Evolutionary conservation across 2,329 filamentous ascomycete species (phyloP).

Genomic region (Ambrosiella xylebori): DNA sequence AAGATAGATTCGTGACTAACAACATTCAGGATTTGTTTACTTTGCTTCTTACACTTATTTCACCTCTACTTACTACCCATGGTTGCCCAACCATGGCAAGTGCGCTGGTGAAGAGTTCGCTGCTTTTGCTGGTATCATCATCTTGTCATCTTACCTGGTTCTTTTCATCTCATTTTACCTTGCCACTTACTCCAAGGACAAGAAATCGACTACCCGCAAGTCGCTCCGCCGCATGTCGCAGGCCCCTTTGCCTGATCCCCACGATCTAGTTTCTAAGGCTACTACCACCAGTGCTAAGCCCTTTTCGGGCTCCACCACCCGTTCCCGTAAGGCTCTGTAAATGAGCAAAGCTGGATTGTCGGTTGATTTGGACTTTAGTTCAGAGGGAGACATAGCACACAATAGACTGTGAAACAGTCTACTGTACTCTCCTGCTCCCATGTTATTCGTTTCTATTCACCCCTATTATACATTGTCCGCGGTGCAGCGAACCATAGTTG

Average conservation of each 20-base stretch:
- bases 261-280: conserved; percentile 28
- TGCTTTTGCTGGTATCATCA: conserved; percentile 78
- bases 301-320: conserved; percentile 39
- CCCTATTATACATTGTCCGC: neutral
- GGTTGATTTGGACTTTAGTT: neutral
- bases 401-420: neutral
- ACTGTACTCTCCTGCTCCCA: neutral
- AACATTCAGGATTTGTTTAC: conserved; percentile 69
- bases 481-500: neutral
- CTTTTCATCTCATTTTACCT: conserved; percentile 99
- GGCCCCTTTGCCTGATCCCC: conserved; percentile 63
- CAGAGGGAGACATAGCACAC: neutral
- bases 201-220: conserved; percentile 67
- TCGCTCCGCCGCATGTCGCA: conserved; percentile 48
- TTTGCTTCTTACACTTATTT: conserved; percentile 99
- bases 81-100: conserved; percentile 65
- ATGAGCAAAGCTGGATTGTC: neutral
- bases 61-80: conserved; percentile 72
- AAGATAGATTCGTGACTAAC: neutral
- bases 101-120: conserved; percentile 96
- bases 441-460: conserved; percentile 4
- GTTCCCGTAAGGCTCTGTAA: conserved; percentile 47
- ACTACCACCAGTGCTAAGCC: conserved; percentile 31
- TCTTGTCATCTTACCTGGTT: conserved; percentile 85
- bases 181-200: conserved; percentile 84